These are phyloP conservation scores for Mycena amicta DNA, from an alignment of 768 basidiomycete genomes.

Conservation along the genomic window DNA sequence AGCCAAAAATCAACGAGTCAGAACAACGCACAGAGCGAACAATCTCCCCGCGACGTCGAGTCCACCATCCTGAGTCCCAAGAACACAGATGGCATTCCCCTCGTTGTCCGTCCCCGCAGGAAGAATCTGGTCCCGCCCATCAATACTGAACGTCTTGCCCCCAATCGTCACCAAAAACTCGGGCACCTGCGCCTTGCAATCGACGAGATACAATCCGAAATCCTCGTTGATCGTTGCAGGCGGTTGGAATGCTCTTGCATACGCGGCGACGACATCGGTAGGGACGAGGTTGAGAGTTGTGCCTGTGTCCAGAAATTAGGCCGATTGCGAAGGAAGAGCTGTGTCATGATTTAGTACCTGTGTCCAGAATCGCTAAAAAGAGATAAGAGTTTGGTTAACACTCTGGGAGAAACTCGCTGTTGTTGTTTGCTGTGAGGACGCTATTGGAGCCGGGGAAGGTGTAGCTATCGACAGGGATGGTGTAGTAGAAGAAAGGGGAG, in stretches of 20 bases:
- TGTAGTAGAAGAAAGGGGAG: conserved; percentile 24
- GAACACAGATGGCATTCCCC: conserved; percentile 22
- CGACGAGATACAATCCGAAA: conserved; percentile 17
- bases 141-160: conserved; percentile 22
- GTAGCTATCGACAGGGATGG: conserved; percentile 21
- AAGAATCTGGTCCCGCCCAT: conserved; percentile 24
- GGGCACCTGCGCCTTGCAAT: conserved; percentile 25
- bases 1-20: not conserved
- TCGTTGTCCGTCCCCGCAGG: conserved; percentile 20
- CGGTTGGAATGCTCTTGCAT: conserved; percentile 19
- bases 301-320: conserved; percentile 23
- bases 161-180: conserved; percentile 23
- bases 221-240: conserved; percentile 18
- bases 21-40: conserved; percentile 24
- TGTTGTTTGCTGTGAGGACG: conserved; percentile 13
- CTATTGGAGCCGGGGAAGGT: conserved; percentile 20
- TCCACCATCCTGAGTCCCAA: conserved; percentile 25
- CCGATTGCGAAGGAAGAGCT: too few relatives aligned
- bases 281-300: conserved; percentile 27
- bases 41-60: conserved; percentile 16
- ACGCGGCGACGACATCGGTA: conserved; percentile 19
- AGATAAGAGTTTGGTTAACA: too few relatives aligned
- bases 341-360: too few relatives aligned
- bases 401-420: too few relatives aligned
- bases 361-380: too few relatives aligned